Conservation (phyloP, 495 filamentous ascomycete species). For the Ascobolus immersus region DNA sequence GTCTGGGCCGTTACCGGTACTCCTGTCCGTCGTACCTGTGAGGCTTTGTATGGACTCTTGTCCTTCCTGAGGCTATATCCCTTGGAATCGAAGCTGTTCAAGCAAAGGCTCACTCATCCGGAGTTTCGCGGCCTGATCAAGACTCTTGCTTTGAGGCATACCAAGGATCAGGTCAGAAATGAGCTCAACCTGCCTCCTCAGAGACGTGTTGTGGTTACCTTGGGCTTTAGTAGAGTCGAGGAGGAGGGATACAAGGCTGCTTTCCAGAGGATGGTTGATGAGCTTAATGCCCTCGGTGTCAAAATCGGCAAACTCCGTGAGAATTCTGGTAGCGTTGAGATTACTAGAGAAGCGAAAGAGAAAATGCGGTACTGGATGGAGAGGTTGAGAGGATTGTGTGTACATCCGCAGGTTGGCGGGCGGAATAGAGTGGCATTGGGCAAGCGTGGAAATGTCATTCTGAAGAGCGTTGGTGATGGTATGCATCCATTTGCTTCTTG, state of each 20-base stretch:
- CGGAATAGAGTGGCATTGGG: too few relatives aligned
- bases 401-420: constrained; percentile 56
- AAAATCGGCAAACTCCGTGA: constrained; percentile 2
- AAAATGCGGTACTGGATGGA: constrained; percentile 33
- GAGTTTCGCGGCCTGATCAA: constrained; percentile 24
- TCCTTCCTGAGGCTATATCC: constrained; percentile 60
- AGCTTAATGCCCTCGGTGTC: constrained; percentile 36
- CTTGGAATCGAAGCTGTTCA: constrained; percentile 43
- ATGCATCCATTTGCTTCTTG: too few relatives aligned
- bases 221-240: constrained; percentile 69
- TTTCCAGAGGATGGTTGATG: constrained; percentile 44
- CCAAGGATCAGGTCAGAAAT: constrained; percentile 48
- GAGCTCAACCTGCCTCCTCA: constrained; percentile 53
- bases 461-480: too few relatives aligned
- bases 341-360: constrained; percentile 30
- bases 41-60: constrained; percentile 41
- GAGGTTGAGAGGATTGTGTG: constrained; percentile 52
- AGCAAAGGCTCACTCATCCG: constrained; percentile 9
- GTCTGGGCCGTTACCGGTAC: constrained; percentile 90
- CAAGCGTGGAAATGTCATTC: too few relatives aligned
- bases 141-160: constrained; percentile 53
- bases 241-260: constrained; percentile 59
- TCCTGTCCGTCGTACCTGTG: constrained; percentile 53
- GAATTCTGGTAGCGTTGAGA: constrained; percentile 28
- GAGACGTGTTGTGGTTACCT: constrained; percentile 60